phyloP scores from a whole-genome alignment of 2,329 filamentous ascomycete species.

The Aureobasidium pullulans region DNA sequence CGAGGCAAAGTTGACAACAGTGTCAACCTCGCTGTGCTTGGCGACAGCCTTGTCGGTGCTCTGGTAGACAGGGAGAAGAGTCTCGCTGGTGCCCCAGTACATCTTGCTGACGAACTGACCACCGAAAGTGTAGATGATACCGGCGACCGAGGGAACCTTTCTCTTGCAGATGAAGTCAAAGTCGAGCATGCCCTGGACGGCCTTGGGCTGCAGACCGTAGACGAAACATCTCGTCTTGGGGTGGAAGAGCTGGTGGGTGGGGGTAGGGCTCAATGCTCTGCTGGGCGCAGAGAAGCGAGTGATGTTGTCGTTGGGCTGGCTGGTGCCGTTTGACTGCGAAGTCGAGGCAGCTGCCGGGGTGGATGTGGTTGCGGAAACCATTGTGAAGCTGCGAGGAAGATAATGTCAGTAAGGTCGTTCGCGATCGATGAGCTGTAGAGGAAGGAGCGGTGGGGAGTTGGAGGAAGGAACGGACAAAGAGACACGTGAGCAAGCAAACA shows the following conservation, averaged over 20 bases:
- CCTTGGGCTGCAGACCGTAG: conserved; percentile 93
- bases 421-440: neutral
- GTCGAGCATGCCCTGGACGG: conserved; percentile 65
- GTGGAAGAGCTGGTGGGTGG: conserved; percentile 90
- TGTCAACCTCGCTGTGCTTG: conserved; percentile 96
- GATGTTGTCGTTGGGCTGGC: conserved; percentile 86
- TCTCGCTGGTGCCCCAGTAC: conserved; percentile 99
- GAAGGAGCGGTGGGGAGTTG: neutral
- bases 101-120: conserved; percentile 99
- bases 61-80: conserved; percentile 96
- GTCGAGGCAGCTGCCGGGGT: conserved; percentile 21
- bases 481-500: neutral
- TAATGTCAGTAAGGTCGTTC: neutral
- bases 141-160: conserved; percentile 87
- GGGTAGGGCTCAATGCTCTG: conserved; percentile 81
- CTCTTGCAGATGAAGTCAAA: conserved; percentile 99
- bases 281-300: conserved; percentile 90
- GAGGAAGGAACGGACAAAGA: neutral
- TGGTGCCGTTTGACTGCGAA: conserved; percentile 18
- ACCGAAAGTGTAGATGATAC: conserved; percentile 99
- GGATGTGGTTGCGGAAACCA: conserved; percentile 28
- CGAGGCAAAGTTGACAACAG: conserved; percentile 98
- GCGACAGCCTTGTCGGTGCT: conserved; percentile 81
- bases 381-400: conserved; percentile 27
- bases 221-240: conserved; percentile 99